Base-by-base conservation (phyloP, 2,329 filamentous ascomycete species). In the Venturia aucupariae region DNA sequence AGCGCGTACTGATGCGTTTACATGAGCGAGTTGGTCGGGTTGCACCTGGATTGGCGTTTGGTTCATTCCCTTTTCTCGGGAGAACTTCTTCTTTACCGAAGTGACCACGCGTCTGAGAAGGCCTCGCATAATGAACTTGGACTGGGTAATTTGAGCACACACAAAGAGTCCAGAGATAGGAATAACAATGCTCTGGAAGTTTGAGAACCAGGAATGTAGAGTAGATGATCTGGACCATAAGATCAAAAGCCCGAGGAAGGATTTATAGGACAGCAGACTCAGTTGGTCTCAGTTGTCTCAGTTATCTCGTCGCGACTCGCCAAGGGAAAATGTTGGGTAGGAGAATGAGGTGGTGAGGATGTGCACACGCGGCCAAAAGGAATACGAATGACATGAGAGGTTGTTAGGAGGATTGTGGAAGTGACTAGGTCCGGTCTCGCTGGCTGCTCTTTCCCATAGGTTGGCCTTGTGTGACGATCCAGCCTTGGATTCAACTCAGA, bases 291-390 rank as follows among this genome's bases (percentile, higher is more conserved):
- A n/a, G 27, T 35, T 22, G 17, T 57, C 51, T 57, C 51, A n/a
- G 27, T 35, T 22, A 5, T 57, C 51, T 57, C 17, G 27, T 57
- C 8, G 46, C 24, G 46, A 35, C n/a, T 57, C 30, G 17, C 17
- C 27, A 57, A n/a, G 15, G 24, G 10, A 35, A 8, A 8, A n/a
- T 11, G 30, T n/a, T 13, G 27, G 46, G 46, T 24, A 51, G 17
- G 46, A 35, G 30, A 35, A 32, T 15, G 27, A 57, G 51, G 46
- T 51, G 30, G 51, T 57, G 51, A 35, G 24, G 27, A 35, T 35
- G 22, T 57, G 51, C 51, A 57, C 51, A 57, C 51, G 51, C 27
- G 51, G 27, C 30, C 51, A 57, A 35, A 35, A 57, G 51, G 5
- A n/a, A 57, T 35, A 10, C 51, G 51, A 57, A 57, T 32, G 51